Percentiles rank a stretch among this genome's conserved stretches.
Evolutionary conservation across 331 rosid species (phyloP).

Genomic region (Dryas integrifolia): DNA sequence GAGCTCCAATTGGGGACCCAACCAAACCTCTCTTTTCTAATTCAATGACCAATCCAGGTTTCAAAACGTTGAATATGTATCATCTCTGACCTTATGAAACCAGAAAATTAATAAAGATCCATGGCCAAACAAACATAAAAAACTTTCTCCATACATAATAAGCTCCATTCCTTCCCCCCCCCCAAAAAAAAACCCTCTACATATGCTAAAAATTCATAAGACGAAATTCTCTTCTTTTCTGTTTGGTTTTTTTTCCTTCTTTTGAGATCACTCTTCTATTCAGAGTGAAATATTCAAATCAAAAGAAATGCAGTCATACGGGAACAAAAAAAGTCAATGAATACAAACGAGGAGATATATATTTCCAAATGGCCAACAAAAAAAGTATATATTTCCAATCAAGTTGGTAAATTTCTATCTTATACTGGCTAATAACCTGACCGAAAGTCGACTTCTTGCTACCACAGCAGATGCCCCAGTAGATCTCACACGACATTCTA

Average conservation of each 20-base stretch:
- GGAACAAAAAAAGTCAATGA: not conserved
- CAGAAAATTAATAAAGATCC: too few species aligned
- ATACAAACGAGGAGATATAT: not conserved
- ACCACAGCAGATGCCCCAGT: slow-evolving; percentile 17
- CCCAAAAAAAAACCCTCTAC: too few species aligned
- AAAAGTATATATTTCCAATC: not conserved
- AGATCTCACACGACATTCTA: slow-evolving; percentile 7
- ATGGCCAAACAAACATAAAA: too few species aligned
- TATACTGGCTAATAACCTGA: not conserved
- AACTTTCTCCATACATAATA: too few species aligned
- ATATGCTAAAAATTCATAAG: not conserved
- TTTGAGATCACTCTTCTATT: not conserved
- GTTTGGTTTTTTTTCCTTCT: not conserved
- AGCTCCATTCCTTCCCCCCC: too few species aligned
- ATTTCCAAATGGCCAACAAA: not conserved
- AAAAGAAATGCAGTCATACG: slow-evolving; percentile 5
- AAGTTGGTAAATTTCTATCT: not conserved
- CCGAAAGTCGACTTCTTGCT: not conserved
- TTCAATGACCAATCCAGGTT: too few species aligned
- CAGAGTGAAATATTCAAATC: not conserved
- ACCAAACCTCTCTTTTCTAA: too few species aligned
- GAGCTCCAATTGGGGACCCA: too few species aligned
- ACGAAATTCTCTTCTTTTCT: not conserved
- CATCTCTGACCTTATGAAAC: too few species aligned
- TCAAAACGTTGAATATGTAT: too few species aligned